Evolutionary conservation across 2,329 filamentous ascomycete genomes (phyloP).

Genomic region (Penicillium polonicum): DNA sequence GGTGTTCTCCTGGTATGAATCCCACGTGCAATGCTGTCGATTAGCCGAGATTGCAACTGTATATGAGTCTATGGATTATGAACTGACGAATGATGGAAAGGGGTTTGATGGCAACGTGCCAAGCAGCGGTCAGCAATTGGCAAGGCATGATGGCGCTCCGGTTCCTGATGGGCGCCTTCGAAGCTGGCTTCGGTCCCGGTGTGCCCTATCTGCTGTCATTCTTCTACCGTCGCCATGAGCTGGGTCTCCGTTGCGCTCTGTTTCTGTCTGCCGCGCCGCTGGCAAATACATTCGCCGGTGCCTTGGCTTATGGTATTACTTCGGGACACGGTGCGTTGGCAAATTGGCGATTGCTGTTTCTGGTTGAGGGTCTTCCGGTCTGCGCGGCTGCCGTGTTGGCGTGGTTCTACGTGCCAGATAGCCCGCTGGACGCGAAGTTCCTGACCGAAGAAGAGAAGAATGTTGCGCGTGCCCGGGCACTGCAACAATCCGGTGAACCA

Average conservation of each 20-base stretch:
- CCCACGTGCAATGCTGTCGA: conserved; percentile 18
- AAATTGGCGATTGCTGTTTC: conserved; percentile 64
- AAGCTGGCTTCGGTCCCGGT: conserved; percentile 48
- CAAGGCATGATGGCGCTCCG: conserved; percentile 50
- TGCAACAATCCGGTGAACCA: conserved; percentile 54
- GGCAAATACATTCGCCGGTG: conserved; percentile 76
- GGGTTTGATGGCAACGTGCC: conserved; percentile 50
- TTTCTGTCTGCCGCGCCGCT: conserved; percentile 62
- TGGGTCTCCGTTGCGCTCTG: conserved; percentile 57
- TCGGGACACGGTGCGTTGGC: conserved; percentile 57
- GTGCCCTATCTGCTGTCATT: conserved; percentile 55
- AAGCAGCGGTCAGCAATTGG: conserved; percentile 48
- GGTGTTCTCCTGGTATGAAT: conserved; percentile 43
- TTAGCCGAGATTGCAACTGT: conserved; percentile 13
- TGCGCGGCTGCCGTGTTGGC: conserved; percentile 54
- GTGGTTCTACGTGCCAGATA: conserved; percentile 57
- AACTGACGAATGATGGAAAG: conserved; percentile 26
- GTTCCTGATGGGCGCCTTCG: conserved; percentile 49
- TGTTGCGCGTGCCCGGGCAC: conserved; percentile 54
- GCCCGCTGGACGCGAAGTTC: conserved; percentile 53
- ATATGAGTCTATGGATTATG: conserved; percentile 6
- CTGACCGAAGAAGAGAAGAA: conserved; percentile 58
- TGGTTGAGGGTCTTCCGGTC: conserved; percentile 65
- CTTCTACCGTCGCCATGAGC: conserved; percentile 59
- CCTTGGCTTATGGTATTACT: conserved; percentile 64